Evolutionary conservation across 495 filamentous ascomycete genomes (phyloP).

Genomic region (Haplographium delicatum): DNA sequence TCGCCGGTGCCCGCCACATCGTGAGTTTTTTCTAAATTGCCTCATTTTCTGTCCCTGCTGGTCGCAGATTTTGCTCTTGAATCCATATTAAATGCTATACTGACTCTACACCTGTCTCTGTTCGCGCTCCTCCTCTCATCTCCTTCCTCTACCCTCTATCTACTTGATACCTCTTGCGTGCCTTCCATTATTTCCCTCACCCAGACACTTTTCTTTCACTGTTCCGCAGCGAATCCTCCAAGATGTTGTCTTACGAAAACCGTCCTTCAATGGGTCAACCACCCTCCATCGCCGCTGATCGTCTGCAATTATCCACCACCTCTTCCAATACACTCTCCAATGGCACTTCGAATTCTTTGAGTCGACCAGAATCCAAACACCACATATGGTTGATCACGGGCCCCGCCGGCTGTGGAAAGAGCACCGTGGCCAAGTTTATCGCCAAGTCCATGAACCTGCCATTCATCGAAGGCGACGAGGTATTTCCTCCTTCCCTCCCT

Average conservation of each 20-base stretch:
- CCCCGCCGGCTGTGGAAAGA: constrained; percentile 94
- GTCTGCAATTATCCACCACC: constrained; percentile 9
- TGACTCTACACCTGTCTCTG: neutral
- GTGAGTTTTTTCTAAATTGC: constrained; percentile 23
- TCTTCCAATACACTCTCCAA: neutral
- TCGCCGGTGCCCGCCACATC: constrained; percentile 19
- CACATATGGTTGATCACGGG: constrained; percentile 99
- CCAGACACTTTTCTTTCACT: too few species aligned
- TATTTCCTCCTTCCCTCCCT: constrained; percentile 41
- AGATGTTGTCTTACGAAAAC: constrained; percentile 25
- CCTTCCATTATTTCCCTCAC: neutral
- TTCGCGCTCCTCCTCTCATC: neutral
- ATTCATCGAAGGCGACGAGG: constrained; percentile 94
- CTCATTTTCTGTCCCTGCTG: constrained; percentile 18
- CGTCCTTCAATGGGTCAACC: constrained; percentile 12
- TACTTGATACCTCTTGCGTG: constrained; percentile 6
- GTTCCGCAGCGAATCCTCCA: constrained; percentile 1
- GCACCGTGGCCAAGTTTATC: constrained; percentile 78
- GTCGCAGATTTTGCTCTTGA: neutral
- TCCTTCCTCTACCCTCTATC: neutral
- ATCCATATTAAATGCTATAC: neutral
- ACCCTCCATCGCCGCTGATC: constrained; percentile 11
- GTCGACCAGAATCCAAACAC: constrained; percentile 35
- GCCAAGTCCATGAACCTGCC: constrained; percentile 65
- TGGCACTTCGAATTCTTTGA: neutral